Conservation (phyloP, 2,329 filamentous ascomycete genomes). For the Aspergillus terreus region DNA sequence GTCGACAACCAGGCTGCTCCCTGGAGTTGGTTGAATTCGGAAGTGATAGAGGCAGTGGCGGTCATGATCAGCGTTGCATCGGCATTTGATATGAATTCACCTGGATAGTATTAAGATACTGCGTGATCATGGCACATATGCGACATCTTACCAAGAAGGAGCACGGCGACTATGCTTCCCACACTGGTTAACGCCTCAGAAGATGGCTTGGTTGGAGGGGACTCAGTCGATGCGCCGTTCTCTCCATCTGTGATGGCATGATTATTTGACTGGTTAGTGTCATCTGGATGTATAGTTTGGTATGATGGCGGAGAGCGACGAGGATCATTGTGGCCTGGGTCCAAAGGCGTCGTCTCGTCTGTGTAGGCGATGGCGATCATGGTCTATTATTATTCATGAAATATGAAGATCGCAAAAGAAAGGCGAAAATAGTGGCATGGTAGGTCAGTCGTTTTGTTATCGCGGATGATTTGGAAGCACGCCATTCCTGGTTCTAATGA, state of each 20-base stretch:
- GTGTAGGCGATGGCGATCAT: background rate
- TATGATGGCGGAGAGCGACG: background rate
- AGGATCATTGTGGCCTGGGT: background rate
- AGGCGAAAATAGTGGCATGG: no score
- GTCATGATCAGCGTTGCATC: conserved; percentile 65
- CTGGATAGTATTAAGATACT: conserved; percentile 23
- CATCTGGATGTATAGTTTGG: conserved; percentile 2
- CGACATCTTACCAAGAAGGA: conserved; percentile 24
- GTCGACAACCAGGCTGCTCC: conserved; percentile 59
- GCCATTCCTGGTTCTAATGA: no score
- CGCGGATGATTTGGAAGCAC: no score
- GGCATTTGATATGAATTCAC: conserved; percentile 63
- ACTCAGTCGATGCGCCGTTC: background rate
- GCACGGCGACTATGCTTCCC: conserved; percentile 23
- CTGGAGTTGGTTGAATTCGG: conserved; percentile 55
- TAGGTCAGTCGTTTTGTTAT: no score
- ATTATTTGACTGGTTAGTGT: background rate
- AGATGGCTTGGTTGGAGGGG: background rate
- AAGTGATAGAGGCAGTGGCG: conserved; percentile 60
- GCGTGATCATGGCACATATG: background rate
- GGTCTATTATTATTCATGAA: background rate
- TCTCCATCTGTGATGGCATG: conserved; percentile 5
- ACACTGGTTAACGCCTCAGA: conserved; percentile 14
- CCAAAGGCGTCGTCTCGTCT: conserved; percentile 2
- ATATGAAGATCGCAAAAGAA: no score